Evolutionary conservation across 1,284 basidiomycete genomes (phyloP), one percentile per base, ranked within the genome.

Genomic region (Phlebopus sp.): DNA sequence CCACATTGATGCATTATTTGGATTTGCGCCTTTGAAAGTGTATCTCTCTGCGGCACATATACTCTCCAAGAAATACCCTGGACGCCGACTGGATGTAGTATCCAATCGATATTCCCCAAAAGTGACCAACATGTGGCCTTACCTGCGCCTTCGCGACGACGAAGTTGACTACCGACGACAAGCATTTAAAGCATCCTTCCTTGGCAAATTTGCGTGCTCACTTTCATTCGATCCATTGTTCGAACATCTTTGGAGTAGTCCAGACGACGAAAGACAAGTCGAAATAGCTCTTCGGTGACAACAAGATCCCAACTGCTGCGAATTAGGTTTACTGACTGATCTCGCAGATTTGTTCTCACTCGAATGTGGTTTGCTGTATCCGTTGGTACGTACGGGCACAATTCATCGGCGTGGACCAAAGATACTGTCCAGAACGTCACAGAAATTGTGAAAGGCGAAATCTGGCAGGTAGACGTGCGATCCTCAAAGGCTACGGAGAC

Each of bases 81-180:
- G 84, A 4, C 56, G 54, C 25, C 74, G 84, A 40, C 63, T 82
- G 35, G 60, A 70, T 14, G 41, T 55, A 1, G 44, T 80, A 10
- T 50, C 76, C 34, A 46, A 64, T 37, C 58, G 59, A 15, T 66
- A 77, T 55, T 64, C 77, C 7, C 62, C 51, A 17, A 71, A 69
- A 11, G 78, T 74, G 66, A 78, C 73, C 1, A 80, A 87, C 55
- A 69, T 84, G 58, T 88, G 86, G 86, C 82, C 84, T 3, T 86
- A 86, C 59, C 70, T 86, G 29, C 66, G 63, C 18, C 55, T 69
- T 15, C 75, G 86, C n/a, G 58, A 70, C 47, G 49, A 56, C 8
- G 82, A 86, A 59, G 56, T 62, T 2, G 37, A 46, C 0, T 49
- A 52, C 21, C 69, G 76, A 32, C 71, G 64, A 46, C 47, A 48